Base-by-base conservation (phyloP, 2,329 filamentous ascomycete genomes). In the Colletotrichum sp. region DNA sequence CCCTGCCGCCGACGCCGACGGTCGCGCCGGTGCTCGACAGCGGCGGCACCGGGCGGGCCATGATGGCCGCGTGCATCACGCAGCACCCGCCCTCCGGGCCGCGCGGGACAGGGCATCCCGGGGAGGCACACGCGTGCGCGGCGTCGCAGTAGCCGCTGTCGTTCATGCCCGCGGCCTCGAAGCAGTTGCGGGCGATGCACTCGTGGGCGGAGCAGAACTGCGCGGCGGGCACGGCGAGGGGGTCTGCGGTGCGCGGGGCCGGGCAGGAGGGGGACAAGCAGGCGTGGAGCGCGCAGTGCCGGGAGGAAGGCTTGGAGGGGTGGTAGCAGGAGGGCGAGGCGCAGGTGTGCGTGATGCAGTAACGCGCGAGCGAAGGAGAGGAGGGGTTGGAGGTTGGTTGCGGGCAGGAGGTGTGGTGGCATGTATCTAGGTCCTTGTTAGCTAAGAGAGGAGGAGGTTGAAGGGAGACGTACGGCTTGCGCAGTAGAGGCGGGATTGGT, bases 201-300 rank as follows among this genome's bases (percentile, higher is more conserved):
- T 73, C 76, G 69, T 79, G 78, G 3, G 63, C 5, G 1, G 32
- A 8, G 55, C 78, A 79, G 55, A 75, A 78, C 44, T 74, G 68
- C 16, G 62, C 68, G 8, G 16, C 70, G 4, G 57, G 28, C 4
- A 65, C 52, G 30, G 22, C 4, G 32, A 78, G 44, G 8, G 77
- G 75, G 57, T 77, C 77, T 4, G 59, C 48, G 36, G 75, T 48
- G 39, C 77, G 77, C n/a, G 75, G 77, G 16, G 68, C 24, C 1
- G 68, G 36, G 48, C 78, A 79, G 13, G 60, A 63, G 1, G 69
- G 44, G 44, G 65, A 34, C 5, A 67, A 15, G 18, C 78, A 79
- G 13, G 71, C 55, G 71, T 78, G 78, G 1, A 75, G n/a, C 6
- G 68, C 70, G 75, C 78, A 79, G 65, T 67, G 73, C 9, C n/a